A percentile compares a stretch with the other conserved stretches of the same genome.
Conservation (phyloP, 192 early-diverging fungal species). For the Coemansia sp. region DNA sequence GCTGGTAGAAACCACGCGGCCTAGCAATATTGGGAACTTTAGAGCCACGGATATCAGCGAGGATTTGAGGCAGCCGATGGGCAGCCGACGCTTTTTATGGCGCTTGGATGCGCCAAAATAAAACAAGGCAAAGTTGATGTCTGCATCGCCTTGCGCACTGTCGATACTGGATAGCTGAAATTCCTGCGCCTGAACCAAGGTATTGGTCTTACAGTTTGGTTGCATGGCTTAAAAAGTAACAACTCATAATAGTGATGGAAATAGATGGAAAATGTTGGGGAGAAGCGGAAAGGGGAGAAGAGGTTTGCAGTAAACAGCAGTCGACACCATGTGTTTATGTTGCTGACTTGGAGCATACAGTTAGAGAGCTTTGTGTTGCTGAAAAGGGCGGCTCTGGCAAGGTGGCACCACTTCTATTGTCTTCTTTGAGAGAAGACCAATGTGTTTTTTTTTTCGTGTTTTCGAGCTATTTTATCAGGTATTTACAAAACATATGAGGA, state of each 20-base stretch:
- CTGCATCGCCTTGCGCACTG: slow-evolving; percentile 31
- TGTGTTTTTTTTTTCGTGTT: no score
- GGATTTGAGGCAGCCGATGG: background rate
- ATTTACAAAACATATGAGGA: no score
- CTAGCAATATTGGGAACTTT: slow-evolving; percentile 27
- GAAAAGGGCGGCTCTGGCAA: no score
- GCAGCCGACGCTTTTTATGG: slow-evolving; percentile 3
- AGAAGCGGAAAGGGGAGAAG: no score
- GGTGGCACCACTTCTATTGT: no score
- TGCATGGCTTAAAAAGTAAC: background rate
- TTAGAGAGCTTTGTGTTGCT: background rate
- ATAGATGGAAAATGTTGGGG: background rate
- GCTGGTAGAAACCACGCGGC: background rate
- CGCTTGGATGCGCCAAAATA: slow-evolving; percentile 5
- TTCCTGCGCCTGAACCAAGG: slow-evolving; percentile 7
- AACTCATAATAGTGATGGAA: background rate
- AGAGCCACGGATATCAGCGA: slow-evolving; percentile 13
- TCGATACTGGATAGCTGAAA: slow-evolving; percentile 31
- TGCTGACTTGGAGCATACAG: background rate
- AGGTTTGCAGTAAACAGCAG: no score
- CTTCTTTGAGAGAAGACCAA: no score
- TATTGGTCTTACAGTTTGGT: background rate
- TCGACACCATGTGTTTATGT: background rate
- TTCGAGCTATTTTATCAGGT: no score
- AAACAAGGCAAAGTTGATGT: slow-evolving; percentile 41